Conservation (phyloP, 495 filamentous ascomycete genomes). For the Penicillium angulare region DNA sequence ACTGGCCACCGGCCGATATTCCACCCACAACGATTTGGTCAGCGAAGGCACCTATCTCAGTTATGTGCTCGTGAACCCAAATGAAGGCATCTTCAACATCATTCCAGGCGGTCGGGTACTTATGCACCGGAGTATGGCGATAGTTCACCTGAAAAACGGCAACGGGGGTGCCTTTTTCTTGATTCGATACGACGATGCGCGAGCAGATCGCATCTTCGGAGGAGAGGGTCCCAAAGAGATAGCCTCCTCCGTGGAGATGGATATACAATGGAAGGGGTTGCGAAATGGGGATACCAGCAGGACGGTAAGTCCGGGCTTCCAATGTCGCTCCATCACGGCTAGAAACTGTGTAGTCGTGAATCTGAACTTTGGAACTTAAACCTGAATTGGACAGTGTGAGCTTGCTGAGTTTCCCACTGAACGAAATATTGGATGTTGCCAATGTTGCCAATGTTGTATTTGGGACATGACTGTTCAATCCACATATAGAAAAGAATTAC, state of each 20-base stretch:
- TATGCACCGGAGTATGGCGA: conserved; percentile 45
- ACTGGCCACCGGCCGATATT: conserved; percentile 44
- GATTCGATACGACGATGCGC: conserved; percentile 31
- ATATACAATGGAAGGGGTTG: conserved; percentile 43
- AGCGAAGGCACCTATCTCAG: conserved; percentile 30
- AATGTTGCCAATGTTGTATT: too few relatives aligned
- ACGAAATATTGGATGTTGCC: too few relatives aligned
- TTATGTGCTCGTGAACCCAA: conserved; percentile 41
- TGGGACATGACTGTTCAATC: neutral
- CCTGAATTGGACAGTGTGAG: neutral
- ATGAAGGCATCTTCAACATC: conserved; percentile 48
- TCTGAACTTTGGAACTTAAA: conserved; percentile 23
- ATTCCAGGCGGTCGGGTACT: conserved; percentile 42
- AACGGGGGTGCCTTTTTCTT: conserved; percentile 16
- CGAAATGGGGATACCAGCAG: conserved; percentile 16
- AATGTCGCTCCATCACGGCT: conserved; percentile 41
- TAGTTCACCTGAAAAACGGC: conserved; percentile 48
- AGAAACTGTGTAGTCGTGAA: conserved; percentile 32
- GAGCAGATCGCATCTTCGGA: conserved; percentile 49
- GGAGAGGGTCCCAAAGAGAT: conserved; percentile 41
- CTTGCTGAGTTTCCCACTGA: too few relatives aligned
- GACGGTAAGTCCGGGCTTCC: conserved; percentile 45
- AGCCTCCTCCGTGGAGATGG: conserved; percentile 53
- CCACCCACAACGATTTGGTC: conserved; percentile 45
- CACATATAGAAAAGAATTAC: neutral